Conservation (phyloP, 1,284 basidiomycete genomes). For the Puccinia horiana region DNA sequence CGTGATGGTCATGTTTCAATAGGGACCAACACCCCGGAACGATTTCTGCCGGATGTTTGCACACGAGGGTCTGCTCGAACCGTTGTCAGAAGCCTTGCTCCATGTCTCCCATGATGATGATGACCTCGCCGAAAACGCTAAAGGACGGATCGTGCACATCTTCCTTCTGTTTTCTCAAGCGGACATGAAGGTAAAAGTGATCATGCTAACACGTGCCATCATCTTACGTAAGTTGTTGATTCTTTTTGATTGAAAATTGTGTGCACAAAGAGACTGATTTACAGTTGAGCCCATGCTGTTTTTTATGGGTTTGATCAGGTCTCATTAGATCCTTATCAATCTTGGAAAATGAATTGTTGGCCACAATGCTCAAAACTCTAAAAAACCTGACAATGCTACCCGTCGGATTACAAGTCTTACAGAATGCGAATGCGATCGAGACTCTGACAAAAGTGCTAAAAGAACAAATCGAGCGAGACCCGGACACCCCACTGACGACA, state of each 20-base stretch:
- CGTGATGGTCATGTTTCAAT: slow-evolving; percentile 53
- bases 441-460: slow-evolving; percentile 80
- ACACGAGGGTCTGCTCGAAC: slow-evolving; percentile 87
- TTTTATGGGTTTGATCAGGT: slow-evolving; percentile 65
- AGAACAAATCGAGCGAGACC: slow-evolving; percentile 70
- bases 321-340: slow-evolving; percentile 78
- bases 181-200: slow-evolving; percentile 86
- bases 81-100: slow-evolving; percentile 81
- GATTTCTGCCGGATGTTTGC: slow-evolving; percentile 99
- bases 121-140: slow-evolving; percentile 67
- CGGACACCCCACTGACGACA: slow-evolving; percentile 67
- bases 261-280: neutral
- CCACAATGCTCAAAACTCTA: slow-evolving; percentile 87
- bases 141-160: slow-evolving; percentile 84
- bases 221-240: slow-evolving; percentile 70
- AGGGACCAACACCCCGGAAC: slow-evolving; percentile 92
- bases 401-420: slow-evolving; percentile 82
- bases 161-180: slow-evolving; percentile 90
- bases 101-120: slow-evolving; percentile 79
- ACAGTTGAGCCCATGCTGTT: neutral
- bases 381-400: slow-evolving; percentile 94
- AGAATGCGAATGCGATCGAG: slow-evolving; percentile 93
- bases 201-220: slow-evolving; percentile 83
- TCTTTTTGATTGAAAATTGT: slow-evolving; percentile 31
- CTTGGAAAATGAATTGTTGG: slow-evolving; percentile 78